A percentile compares a stretch with the other conserved stretches of the same genome.
phyloP scores from a whole-genome alignment of 768 basidiomycete genomes.

The Termitomyces sp. region DNA sequence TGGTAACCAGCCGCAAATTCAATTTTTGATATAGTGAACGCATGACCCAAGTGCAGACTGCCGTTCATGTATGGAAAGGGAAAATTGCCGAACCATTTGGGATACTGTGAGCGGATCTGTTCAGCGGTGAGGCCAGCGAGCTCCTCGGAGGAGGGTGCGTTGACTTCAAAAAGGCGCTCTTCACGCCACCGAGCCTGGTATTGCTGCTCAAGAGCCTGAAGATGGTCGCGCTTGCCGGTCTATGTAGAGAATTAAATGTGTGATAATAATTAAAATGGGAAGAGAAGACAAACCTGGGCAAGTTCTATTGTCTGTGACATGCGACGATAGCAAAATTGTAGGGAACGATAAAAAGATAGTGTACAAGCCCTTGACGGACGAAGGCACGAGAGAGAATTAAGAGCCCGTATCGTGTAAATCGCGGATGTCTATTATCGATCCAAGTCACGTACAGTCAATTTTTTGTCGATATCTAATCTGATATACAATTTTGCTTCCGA shows the following conservation, averaged over 20 bases:
- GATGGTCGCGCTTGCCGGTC: constrained; percentile 91
- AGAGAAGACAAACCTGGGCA: constrained; percentile 41
- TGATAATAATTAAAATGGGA: background rate
- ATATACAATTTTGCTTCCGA: background rate
- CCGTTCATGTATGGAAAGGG: constrained; percentile 99
- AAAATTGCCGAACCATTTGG: constrained; percentile 98
- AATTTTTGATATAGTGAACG: constrained; percentile 96
- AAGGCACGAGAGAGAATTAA: constrained; percentile 17
- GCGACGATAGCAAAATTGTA: constrained; percentile 12
- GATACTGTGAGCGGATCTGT: constrained; percentile 70
- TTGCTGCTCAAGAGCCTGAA: constrained; percentile 77
- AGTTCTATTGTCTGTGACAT: constrained; percentile 67
- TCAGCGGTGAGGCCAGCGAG: constrained; percentile 56
- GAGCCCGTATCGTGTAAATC: constrained; percentile 15
- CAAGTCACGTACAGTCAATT: constrained; percentile 13
- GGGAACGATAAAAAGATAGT: constrained; percentile 22
- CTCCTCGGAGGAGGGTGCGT: constrained; percentile 70
- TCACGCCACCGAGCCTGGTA: constrained; percentile 81
- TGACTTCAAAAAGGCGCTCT: constrained; percentile 77
- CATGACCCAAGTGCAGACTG: constrained; percentile 93
- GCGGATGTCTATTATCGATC: constrained; percentile 15
- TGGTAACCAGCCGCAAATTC: constrained; percentile 96
- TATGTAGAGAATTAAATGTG: constrained; percentile 27
- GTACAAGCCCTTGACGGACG: constrained; percentile 30
- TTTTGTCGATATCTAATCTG: constrained; percentile 4